Base-by-base conservation (phyloP, 2,329 filamentous ascomycete species). In the Lecanicillium sp. region DNA sequence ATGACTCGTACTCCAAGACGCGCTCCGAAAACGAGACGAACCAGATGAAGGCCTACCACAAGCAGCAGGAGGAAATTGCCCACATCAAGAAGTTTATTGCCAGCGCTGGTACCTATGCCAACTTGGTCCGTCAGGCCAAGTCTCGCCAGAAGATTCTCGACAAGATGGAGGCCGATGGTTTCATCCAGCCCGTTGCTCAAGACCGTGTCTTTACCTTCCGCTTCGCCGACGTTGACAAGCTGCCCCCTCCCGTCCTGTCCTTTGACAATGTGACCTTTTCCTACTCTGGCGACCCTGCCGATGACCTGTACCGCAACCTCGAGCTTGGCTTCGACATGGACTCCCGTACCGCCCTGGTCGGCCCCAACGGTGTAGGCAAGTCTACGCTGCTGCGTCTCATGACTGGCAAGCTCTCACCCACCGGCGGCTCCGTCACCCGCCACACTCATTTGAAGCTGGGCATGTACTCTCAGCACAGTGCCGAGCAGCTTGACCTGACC, bases 71-170 rank as follows among this genome's bases (percentile, higher is more conserved):
- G 46, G 92, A 98, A 73, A 98, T 98, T 63, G 77, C 80, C 52
- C 94, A 98, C 74, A 98, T 98, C 76, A 96, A 98, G 76, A 95
- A 96, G 71, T 98, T 98, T 75, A 98, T 98, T 63, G 92, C 94
- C 58, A 95, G 90, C 45, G 92, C 92, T 42, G 92, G 94, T 89
- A 98, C 92, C 45, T 98, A 98, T 59, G 92, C 94, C 78, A 98
- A 98, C 73, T 76, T 98, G 73, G 92, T 98, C 60, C 79, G 86
- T 64, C 92, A 98, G 70, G 94, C 94, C 67, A 98, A 98, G 76
- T 96, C 92, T 31, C 82, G 92, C 49, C 92, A 98, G 69, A 98
- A 98, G 86, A 96, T 96, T 65, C 76, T 96, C 51, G 92, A 98
- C 78, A 98, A 98, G 82, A 98, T 98, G 92, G 90, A 96, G 75